These are phyloP conservation scores for Onygenales sp. DNA, from an alignment of 2,329 filamentous ascomycete species.

Conservation along the genomic window DNA sequence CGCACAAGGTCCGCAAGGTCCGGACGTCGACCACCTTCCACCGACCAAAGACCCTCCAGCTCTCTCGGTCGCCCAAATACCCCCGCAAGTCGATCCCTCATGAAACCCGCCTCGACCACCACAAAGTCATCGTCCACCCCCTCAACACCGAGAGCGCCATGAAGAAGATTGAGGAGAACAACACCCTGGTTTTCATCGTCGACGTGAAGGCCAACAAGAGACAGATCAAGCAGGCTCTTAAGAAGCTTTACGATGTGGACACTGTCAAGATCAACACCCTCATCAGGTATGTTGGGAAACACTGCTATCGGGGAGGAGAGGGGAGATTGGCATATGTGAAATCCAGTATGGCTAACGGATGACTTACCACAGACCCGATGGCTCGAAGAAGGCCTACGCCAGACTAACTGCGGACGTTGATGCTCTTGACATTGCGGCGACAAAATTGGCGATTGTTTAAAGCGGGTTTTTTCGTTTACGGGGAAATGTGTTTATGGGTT, in stretches of 20 bases:
- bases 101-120: slow-evolving; percentile 84
- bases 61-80: slow-evolving; percentile 89
- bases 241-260: slow-evolving; percentile 99
- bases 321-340: background rate
- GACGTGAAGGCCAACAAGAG: slow-evolving; percentile 98
- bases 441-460: slow-evolving; percentile 98
- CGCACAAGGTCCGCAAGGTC: slow-evolving; percentile 88
- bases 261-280: slow-evolving; percentile 99
- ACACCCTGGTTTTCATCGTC: slow-evolving; percentile 97
- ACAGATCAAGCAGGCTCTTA: slow-evolving; percentile 95
- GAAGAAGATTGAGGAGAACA: slow-evolving; percentile 99
- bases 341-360: slow-evolving; percentile 9
- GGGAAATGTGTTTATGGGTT: background rate
- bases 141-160: slow-evolving; percentile 99
- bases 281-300: slow-evolving; percentile 61
- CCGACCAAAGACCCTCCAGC: slow-evolving; percentile 89
- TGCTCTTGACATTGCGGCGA: slow-evolving; percentile 97
- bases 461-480: slow-evolving; percentile 5
- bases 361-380: slow-evolving; percentile 61
- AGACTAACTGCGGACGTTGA: slow-evolving; percentile 94
- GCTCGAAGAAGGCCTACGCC: slow-evolving; percentile 97
- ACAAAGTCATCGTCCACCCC: slow-evolving; percentile 96
- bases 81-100: slow-evolving; percentile 90
- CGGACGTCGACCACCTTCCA: slow-evolving; percentile 92
- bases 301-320: background rate